Evolutionary conservation across 1,284 basidiomycete genomes (phyloP), one percentile per base, ranked within the genome.

Genomic region (Cutaneotrichosporon sp.): DNA sequence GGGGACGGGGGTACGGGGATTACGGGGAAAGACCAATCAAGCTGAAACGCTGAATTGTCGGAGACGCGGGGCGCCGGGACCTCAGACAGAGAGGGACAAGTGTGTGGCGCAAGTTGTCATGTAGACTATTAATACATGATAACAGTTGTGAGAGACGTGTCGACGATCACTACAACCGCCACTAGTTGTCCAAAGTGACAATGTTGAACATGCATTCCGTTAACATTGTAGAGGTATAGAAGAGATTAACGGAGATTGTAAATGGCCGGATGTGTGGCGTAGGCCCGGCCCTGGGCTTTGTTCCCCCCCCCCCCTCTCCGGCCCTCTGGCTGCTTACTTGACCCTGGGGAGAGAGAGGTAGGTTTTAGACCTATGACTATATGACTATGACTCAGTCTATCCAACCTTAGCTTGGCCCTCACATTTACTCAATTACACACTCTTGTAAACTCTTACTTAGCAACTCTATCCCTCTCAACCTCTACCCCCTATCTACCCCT

Each of bases 231-330:
- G 49, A 51, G 22, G 11, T 3, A 30, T 21, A 30, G 9, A 16
- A 30, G 11, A 18, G 49, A 31, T 51, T 18, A 34, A 30, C 51
- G 51, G 51, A 34, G 31, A 53, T 53, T 53, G 51, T 53, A 34
- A 53, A 53, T 53, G 30, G 51, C 51, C 51, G 51, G 30, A n/a
- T 18, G 51, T 53, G 51, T 53, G 51, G 51, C 51, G 31, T 32
- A 46, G 42, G 42, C 42, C 42, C 38, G 9, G 1, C 36, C 36
- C 36, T 47, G 26, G 26, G 26, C 26, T 26, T 26, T 1, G 26
- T 26, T 26, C 26, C 1, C 26, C 26, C 26, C 26, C 26, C 1
- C 26, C 26, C 26, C 26, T 26, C 26, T 26, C 26, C 3, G 26
- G 26, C 26, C 26, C 26, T 26, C 26, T 26, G 26, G 26, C 26